phyloP scores from a whole-genome alignment of 2,329 filamentous ascomycete genomes.

The Thelonectria olida region DNA sequence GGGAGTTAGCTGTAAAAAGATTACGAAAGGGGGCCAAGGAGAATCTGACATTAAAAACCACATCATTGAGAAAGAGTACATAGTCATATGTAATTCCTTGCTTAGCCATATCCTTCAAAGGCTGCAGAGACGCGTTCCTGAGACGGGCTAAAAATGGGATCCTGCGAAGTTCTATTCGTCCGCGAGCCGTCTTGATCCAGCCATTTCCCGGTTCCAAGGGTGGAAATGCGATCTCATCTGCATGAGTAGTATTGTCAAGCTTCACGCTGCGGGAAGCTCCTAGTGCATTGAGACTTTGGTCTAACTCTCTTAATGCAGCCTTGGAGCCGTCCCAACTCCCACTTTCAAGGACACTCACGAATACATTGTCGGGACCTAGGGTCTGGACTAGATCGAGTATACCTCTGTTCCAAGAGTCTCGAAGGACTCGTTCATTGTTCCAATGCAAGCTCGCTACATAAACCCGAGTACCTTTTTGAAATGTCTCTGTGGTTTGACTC shows the following conservation, averaged over 20 bases:
- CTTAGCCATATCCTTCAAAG: conserved; percentile 58
- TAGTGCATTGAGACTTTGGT: conserved; percentile 58
- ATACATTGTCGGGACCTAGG: conserved; percentile 71
- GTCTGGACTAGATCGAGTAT: conserved; percentile 63
- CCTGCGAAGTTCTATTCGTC: conserved; percentile 64
- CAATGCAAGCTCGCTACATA: conserved; percentile 75
- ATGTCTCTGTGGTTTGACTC: no score
- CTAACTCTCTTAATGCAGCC: conserved; percentile 64
- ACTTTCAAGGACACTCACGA: conserved; percentile 72
- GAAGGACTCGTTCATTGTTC: conserved; percentile 69
- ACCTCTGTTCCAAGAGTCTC: conserved; percentile 68
- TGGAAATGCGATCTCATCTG: conserved; percentile 58
- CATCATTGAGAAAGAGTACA: conserved; percentile 69
- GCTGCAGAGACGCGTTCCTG: conserved; percentile 69
- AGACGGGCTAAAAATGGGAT: conserved; percentile 74
- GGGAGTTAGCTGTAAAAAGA: background rate
- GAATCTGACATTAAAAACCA: conserved; percentile 61
- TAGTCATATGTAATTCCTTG: conserved; percentile 62
- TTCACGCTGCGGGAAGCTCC: conserved; percentile 63
- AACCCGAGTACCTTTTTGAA: no score
- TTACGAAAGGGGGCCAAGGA: no score
- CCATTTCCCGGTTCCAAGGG: conserved; percentile 54
- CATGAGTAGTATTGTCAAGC: conserved; percentile 65
- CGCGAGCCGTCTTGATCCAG: conserved; percentile 67
- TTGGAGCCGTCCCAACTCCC: conserved; percentile 77